Base-by-base conservation (phyloP, 192 early-diverging fungal species). In the Lobosporangium transversale region DNA sequence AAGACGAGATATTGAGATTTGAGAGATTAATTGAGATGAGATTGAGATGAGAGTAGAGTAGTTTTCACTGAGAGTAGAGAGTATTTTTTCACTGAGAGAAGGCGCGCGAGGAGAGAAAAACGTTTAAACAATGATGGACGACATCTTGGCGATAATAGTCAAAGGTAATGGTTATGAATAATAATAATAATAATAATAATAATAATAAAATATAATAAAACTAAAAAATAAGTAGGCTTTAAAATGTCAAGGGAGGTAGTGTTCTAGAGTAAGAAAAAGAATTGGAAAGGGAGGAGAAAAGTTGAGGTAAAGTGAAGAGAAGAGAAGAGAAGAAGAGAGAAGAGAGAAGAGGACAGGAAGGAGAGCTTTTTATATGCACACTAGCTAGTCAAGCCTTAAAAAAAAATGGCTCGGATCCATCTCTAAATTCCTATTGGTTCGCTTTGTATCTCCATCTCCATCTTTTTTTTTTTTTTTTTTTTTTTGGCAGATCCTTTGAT, bases 111-210 rank as follows among this genome's bases (percentile, higher is more conserved):
- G 58, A 57, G 29, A 60, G 35, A 42, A 49, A 66, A 76, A 62
- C 64, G 64, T 55, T 76, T 76, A 76, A 76, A 67, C 73, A 53
- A 76, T 76, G 58, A 76, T 76, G 73, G 73, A 76, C 73, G 59
- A 76, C 73, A 76, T 76, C 64, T 76, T 76, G 73, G 24, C 37
- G 57, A 67, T 50, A 49, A 40, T 56, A 42, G 26, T 54, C 29
- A 67, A 9, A 17, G 33, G 64, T 18, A 62, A 76, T 18, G 32
- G 64, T 40, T 32, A 32, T 30, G 47, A 24, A 45, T n/a, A 40
- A 55, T n/a, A n/a, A n/a, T n/a, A n/a, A n/a, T n/a, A n/a, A n/a
- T n/a, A n/a, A n/a, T n/a, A n/a, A n/a, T 65, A 66, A 50, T 29
- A 66, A 61, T n/a, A 51, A 61, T 47, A 61, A 62, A 50, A 50